Percentiles rank a stretch among this genome's conserved stretches.
Conservation (phyloP, 1,139 yeast genomes). For the Geotrichum macrosporum region DNA sequence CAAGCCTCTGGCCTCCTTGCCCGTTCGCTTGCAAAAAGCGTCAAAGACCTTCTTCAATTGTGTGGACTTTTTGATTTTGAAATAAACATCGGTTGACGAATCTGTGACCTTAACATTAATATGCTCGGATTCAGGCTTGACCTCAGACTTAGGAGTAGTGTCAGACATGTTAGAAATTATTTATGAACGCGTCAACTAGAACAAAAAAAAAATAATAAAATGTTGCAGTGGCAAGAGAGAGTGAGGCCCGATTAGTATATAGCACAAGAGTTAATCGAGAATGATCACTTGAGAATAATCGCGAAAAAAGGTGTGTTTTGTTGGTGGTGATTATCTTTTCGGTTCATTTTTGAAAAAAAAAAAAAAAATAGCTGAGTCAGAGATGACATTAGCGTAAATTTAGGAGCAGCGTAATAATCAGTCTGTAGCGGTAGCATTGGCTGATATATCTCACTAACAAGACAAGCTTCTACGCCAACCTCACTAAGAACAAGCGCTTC, state of each 20-base stretch:
- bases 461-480: too few species aligned
- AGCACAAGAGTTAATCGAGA: too few species aligned
- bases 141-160: constrained; percentile 38
- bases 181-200: too few species aligned
- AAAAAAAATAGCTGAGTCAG: too few species aligned
- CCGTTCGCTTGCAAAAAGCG: constrained; percentile 97
- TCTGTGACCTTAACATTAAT: constrained; percentile 92
- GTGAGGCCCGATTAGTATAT: too few species aligned
- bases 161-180: constrained; percentile 13
- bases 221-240: constrained; percentile 1
- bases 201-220: neutral
- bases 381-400: neutral
- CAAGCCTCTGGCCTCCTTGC: constrained; percentile 74
- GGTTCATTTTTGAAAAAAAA: too few species aligned
- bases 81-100: constrained; percentile 87
- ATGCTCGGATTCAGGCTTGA: constrained; percentile 47
- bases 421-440: too few species aligned
- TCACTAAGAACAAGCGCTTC: too few species aligned
- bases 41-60: constrained; percentile 94
- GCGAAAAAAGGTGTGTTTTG: too few species aligned
- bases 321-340: too few species aligned
- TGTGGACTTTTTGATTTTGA: constrained; percentile 90
- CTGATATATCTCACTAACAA: too few species aligned
- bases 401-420: neutral
- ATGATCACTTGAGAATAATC: too few species aligned